Evolutionary conservation across 345 rosid genomes (phyloP).

Genomic region (Clausena lansium): DNA sequence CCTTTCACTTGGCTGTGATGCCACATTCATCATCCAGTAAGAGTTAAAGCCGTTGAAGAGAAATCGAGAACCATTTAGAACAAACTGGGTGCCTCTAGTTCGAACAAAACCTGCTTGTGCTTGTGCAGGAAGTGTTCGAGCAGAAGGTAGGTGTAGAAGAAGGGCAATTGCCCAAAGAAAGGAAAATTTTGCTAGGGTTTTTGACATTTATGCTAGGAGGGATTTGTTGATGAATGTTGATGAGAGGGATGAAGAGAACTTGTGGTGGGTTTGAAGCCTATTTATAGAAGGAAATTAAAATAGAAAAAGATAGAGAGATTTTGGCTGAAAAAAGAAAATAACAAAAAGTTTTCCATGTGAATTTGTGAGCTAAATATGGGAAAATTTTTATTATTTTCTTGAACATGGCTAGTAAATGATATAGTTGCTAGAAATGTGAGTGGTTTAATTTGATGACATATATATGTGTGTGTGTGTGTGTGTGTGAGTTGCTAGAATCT

Average conservation of each 20-base stretch:
- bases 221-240: neutral
- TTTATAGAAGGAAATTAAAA: neutral
- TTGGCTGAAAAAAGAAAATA: neutral
- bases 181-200: neutral
- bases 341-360: neutral
- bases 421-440: neutral
- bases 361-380: neutral
- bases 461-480: no score
- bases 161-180: slow-evolving; percentile 4
- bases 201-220: slow-evolving; percentile 12
- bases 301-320: neutral
- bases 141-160: slow-evolving; percentile 9
- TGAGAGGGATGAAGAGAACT: neutral
- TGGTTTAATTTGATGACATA: neutral
- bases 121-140: slow-evolving; percentile 4
- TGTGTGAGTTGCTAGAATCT: neutral
- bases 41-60: slow-evolving; percentile 54
- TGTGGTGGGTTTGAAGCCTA: neutral
- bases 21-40: slow-evolving; percentile 50
- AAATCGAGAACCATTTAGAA: slow-evolving; percentile 34
- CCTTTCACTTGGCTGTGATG: slow-evolving; percentile 23
- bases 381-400: neutral
- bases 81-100: slow-evolving; percentile 32
- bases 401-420: neutral
- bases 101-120: slow-evolving; percentile 26